Evolutionary conservation across 306 rosid genomes (phyloP).

Genomic region (Pterocarpus santalinus): DNA sequence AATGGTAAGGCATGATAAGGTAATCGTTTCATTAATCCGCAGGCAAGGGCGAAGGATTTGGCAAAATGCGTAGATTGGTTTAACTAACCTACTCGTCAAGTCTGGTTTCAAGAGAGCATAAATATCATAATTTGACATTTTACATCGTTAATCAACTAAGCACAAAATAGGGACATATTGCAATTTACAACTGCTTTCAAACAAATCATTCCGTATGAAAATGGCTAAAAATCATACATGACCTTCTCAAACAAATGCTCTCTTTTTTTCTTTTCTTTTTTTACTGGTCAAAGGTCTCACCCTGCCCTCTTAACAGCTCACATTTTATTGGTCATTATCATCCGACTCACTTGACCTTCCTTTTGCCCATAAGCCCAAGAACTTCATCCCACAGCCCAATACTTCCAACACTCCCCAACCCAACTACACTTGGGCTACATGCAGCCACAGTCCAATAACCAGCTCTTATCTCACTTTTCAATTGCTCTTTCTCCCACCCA

Average conservation of each 20-base stretch:
- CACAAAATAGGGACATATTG: not conserved
- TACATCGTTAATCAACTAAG: not conserved
- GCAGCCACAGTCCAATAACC: constrained; percentile 96
- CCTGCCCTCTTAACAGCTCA: not conserved
- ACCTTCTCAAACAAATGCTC: constrained; percentile 21
- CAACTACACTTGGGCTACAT: constrained; percentile 82
- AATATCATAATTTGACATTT: not conserved
- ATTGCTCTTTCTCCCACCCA: constrained; percentile 86
- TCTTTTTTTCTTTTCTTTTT: too few species aligned
- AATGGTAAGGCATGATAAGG: too few species aligned
- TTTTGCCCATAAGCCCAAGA: constrained; percentile 77
- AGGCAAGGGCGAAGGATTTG: too few species aligned
- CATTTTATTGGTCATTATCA: not conserved
- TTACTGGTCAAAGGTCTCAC: too few species aligned
- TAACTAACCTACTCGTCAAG: not conserved
- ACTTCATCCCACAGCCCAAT: constrained; percentile 83
- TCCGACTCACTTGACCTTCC: constrained; percentile 64
- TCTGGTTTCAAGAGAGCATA: not conserved
- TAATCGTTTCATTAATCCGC: too few species aligned
- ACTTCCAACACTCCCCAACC: constrained; percentile 53
- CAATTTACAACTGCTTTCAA: constrained; percentile 6
- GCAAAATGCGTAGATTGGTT: too few species aligned
- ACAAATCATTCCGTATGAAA: not conserved
- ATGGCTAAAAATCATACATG: not conserved
- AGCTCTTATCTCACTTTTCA: constrained; percentile 69